Percentiles rank a stretch among this genome's conserved stretches.
These are phyloP conservation scores for Amphicarpaea edgeworthii DNA, from an alignment of 306 rosid genomes.

Conservation along the genomic window DNA sequence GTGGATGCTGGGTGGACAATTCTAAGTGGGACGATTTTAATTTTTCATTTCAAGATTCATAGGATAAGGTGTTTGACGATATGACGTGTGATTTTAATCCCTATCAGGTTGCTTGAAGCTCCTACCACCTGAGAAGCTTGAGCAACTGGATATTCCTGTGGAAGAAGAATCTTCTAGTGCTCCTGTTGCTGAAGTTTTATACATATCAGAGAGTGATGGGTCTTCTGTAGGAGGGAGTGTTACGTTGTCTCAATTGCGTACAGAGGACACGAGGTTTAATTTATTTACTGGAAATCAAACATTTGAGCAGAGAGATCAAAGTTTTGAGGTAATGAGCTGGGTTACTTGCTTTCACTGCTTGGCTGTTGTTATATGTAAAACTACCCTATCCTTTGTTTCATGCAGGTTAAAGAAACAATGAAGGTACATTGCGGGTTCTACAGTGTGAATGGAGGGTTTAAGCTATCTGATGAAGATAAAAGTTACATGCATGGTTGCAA, in stretches of 20 bases:
- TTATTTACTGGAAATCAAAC: conserved; percentile 91
- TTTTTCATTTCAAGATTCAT: background rate
- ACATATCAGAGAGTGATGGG: conserved; percentile 57
- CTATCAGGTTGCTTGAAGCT: conserved; percentile 85
- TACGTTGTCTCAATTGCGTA: conserved; percentile 51
- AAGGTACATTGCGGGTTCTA: conserved; percentile 89
- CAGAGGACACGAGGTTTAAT: conserved; percentile 68
- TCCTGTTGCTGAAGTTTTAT: conserved; percentile 60
- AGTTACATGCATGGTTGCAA: conserved; percentile 73
- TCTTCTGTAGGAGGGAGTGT: conserved; percentile 53
- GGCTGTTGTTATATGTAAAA: conserved; percentile 41
- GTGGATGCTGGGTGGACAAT: background rate
- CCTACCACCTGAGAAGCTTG: conserved; percentile 82
- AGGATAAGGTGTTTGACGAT: background rate
- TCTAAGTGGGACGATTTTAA: background rate
- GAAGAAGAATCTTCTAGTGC: conserved; percentile 48
- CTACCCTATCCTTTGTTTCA: conserved; percentile 16
- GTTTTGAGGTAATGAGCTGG: conserved; percentile 73
- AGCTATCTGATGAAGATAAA: conserved; percentile 74
- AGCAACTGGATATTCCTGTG: conserved; percentile 69
- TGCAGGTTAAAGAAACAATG: conserved; percentile 72
- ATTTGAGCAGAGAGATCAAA: conserved; percentile 68
- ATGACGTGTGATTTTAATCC: conserved; percentile 40
- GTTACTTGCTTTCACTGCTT: conserved; percentile 1
- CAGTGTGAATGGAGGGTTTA: conserved; percentile 78